Base-by-base conservation (phyloP, 768 basidiomycete species). In the Lactifluus volemus region DNA sequence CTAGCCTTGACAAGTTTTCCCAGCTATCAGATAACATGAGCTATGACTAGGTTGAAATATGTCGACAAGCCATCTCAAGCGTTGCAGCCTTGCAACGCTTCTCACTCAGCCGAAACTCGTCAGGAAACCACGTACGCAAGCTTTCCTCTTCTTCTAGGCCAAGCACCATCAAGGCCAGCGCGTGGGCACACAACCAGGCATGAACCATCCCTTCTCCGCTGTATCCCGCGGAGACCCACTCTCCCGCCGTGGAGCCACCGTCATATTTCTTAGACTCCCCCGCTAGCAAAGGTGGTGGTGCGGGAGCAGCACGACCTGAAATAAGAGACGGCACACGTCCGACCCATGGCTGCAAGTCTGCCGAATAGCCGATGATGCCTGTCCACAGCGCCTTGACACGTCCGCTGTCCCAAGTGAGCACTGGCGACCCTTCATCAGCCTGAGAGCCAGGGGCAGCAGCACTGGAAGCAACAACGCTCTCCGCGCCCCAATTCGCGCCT, bases 191-290 rank as follows among this genome's bases (percentile, higher is more conserved):
- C 69, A 84, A 68, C 84, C 85, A 87, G 0, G 83, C 85, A 63
- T 86, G 80, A 4, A 80, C 81, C 86, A 88, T 87, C 1, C 87
- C 87, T 64, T 89, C 87, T 0, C 87, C 87, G 0, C 79, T 77
- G 68, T 84, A 89, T 4, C 85, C 87, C 12, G 84, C 86, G 15
- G 82, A 75, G 15, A 88, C 77, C 88, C 87, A 88, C 69, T 89
- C 87, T 17, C 85, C 86, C 0, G 84, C 58, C 2, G 76, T 73
- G 2, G 63, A 3, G 21, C 21, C 17, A 42, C 59, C 25, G 19
- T 9, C 32, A 34, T 11, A 25, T 25, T 25, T 25, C 25, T 25
- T 25, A 25, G 25, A 25, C 25, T 50, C 11, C 57, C 12, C 25
- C 58, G 60, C 61, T 52, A 50, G 21, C 34, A 38, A 17, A 50